Base-by-base conservation (phyloP, 208 protist species). In the Lotmaria passim region DNA sequence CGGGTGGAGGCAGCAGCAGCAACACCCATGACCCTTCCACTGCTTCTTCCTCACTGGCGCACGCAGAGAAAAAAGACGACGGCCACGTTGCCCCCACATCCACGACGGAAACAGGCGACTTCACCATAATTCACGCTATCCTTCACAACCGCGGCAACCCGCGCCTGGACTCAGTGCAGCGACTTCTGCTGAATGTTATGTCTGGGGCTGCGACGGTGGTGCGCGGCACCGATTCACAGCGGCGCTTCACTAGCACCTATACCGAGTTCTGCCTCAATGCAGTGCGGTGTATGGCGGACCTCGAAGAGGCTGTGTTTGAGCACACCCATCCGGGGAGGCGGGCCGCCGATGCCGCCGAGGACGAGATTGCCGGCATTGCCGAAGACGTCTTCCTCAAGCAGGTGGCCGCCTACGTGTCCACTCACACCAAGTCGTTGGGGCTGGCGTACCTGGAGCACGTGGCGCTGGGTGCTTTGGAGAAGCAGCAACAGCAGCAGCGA, bases 221-320 rank as follows among this genome's bases (percentile, higher is more conserved):
- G 19, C 90, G 90, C 38, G 90, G 87, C 56, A 95, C 87, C 0
- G 79, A 87, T 65, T 89, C 84, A 17, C 87, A 95, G 63, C 77
- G 82, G 36, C 59, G 73, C 7, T 95, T 95, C 63, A 93, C 86
- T 68, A 70, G 56, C 26, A 69, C 86, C 56, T 91, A 92, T 65
- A 74, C 80, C 0, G 81, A 93, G 61, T 89, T 95, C 67, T 95
- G 86, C 70, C 56, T 66, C 0, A 78, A 69, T 60, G 79, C 85
- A 34, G 26, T 91, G 33, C 60, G 83, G 17, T 78, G 75, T 36
- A 60, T 89, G 38, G 65, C 77, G 12, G 81, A 90, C 47, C 23
- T 92, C 15, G 86, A 94, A 53, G 86, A 91, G 41, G 84, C 84
- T 21, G 73, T 90, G 24, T 89, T 85, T 62, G 85, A 90, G 57